phyloP scores from a whole-genome alignment of 306 rosid genomes.

The Quercus parvula region DNA sequence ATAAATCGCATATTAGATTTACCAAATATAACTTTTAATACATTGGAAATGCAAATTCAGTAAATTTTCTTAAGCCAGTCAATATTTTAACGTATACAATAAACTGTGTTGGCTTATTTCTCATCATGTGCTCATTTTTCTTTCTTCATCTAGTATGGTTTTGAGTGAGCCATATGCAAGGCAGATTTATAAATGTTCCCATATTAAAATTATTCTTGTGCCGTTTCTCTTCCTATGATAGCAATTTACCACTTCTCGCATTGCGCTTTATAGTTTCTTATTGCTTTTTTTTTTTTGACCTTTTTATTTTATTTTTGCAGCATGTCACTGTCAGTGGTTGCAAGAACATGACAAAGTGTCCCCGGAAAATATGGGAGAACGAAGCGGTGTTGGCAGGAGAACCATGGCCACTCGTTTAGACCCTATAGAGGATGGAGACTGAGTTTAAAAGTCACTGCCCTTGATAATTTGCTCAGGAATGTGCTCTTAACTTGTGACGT shows the following conservation, averaged over 20 bases:
- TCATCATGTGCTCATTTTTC: neutral
- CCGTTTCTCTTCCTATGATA: neutral
- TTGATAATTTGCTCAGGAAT: neutral
- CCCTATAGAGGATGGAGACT: slow-evolving; percentile 33
- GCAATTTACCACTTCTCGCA: neutral
- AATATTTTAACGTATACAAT: neutral
- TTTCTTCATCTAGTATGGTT: neutral
- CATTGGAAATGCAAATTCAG: neutral
- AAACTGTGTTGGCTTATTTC: neutral
- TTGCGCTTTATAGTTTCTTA: neutral
- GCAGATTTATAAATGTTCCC: neutral
- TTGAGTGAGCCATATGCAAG: neutral
- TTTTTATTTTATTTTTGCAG: slow-evolving; percentile 27
- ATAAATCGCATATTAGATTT: neutral
- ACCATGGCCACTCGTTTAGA: slow-evolving; percentile 58
- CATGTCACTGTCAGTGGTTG: slow-evolving; percentile 65
- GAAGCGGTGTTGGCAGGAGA: slow-evolving; percentile 93
- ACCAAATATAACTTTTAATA: neutral
- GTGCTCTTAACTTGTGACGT: neutral
- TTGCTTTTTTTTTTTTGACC: slow-evolving; percentile 2
- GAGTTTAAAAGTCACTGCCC: slow-evolving; percentile 2
- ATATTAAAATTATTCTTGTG: neutral
- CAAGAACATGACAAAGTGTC: slow-evolving; percentile 80
- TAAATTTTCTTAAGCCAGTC: neutral
- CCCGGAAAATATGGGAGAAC: slow-evolving; percentile 58